phyloP scores from a whole-genome alignment of 768 basidiomycete genomes.

The Rhodotorula sphaerocarpa region DNA sequence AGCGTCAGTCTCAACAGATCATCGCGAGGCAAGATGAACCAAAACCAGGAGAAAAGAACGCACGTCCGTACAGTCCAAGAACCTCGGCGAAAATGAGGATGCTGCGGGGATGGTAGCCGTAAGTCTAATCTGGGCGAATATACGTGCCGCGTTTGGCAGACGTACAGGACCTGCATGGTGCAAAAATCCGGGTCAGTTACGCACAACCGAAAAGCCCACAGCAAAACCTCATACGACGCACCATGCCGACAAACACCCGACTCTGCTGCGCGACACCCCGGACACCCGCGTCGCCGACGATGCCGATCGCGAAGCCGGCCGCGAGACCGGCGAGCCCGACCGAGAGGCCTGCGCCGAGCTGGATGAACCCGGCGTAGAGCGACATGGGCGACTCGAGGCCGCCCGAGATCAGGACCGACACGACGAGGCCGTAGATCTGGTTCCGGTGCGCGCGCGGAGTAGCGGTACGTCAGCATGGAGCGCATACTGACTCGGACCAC shows the following conservation, averaged over 20 bases:
- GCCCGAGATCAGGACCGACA: slow-evolving; percentile 89
- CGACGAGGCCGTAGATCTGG: slow-evolving; percentile 76
- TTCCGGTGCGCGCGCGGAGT: neutral
- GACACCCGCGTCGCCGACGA: slow-evolving; percentile 98
- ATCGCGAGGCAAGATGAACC: neutral
- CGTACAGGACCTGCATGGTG: neutral
- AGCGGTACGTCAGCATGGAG: too few species aligned
- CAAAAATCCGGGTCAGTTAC: neutral
- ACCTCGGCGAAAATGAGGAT: slow-evolving; percentile 72
- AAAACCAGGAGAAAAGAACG: neutral
- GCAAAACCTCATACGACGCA: slow-evolving; percentile 84
- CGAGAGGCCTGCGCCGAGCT: slow-evolving; percentile 85
- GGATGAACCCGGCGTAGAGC: slow-evolving; percentile 84
- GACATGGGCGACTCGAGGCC: slow-evolving; percentile 68
- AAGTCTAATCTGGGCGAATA: too few species aligned
- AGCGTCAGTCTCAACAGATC: slow-evolving; percentile 5
- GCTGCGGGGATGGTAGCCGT: slow-evolving; percentile 45
- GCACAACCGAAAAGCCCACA: slow-evolving; percentile 3
- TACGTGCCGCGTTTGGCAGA: too few species aligned
- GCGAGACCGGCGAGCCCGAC: slow-evolving; percentile 91
- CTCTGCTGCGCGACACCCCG: slow-evolving; percentile 89
- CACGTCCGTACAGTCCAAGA: neutral
- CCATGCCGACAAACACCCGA: slow-evolving; percentile 47
- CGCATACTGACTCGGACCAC: neutral
- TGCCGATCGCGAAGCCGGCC: slow-evolving; percentile 93